Evolutionary conservation across 2,329 filamentous ascomycete genomes (phyloP).

Genomic region (Simplicillium sp.): DNA sequence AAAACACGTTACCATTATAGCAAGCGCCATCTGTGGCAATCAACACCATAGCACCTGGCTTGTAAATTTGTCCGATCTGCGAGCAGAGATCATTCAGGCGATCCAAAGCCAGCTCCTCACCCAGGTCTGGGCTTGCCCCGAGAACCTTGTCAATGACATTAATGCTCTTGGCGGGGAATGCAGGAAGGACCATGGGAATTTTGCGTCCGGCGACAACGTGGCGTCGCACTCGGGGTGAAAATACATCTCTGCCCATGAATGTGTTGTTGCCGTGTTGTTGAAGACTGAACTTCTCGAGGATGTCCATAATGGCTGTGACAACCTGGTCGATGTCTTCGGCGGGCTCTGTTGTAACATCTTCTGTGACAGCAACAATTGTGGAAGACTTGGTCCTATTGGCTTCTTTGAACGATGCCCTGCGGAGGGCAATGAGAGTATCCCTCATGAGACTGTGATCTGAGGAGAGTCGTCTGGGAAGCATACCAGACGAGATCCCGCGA

Average conservation of each 20-base stretch:
- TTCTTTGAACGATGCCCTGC: too few species aligned
- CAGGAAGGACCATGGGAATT: constrained; percentile 7
- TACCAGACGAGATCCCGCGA: too few species aligned
- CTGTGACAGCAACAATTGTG: background rate
- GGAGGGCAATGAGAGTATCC: too few species aligned
- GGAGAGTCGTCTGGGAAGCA: too few species aligned
- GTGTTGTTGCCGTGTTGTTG: constrained; percentile 4
- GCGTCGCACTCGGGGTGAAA: constrained; percentile 1
- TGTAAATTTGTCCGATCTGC: constrained; percentile 3
- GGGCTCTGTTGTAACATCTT: background rate
- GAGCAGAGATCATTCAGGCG: constrained; percentile 5
- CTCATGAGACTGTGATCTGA: too few species aligned
- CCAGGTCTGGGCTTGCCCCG: constrained; percentile 4
- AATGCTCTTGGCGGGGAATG: constrained; percentile 6
- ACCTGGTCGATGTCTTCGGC: background rate
- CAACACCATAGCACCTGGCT: constrained; percentile 4
- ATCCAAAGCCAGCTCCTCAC: constrained; percentile 6
- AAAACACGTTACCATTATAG: constrained; percentile 5
- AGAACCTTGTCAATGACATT: constrained; percentile 7
- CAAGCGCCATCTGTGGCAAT: constrained; percentile 6
- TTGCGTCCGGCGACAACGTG: constrained; percentile 4
- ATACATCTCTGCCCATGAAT: constrained; percentile 2
- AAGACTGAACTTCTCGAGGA: constrained; percentile 4
- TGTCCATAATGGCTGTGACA: constrained; percentile 2
- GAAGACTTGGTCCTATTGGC: too few species aligned